Conservation (phyloP, 192 early-diverging fungal species). For the Backusella sp. region DNA sequence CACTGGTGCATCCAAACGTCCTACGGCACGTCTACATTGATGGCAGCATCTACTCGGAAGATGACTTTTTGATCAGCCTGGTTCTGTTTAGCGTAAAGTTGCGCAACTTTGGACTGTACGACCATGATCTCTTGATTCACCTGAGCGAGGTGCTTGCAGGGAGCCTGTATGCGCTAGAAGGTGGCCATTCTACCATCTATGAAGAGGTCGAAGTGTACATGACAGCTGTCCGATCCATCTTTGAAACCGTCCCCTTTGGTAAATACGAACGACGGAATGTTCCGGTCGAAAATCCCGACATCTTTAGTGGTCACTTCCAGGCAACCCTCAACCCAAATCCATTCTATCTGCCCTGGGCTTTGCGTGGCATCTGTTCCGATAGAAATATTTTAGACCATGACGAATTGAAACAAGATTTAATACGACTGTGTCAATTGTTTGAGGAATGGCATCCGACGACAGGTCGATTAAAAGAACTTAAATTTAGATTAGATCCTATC, state of each 20-base stretch:
- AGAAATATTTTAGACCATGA: slow-evolving; percentile 52
- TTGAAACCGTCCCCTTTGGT: slow-evolving; percentile 46
- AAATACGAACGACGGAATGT: background rate
- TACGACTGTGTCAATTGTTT: slow-evolving; percentile 63
- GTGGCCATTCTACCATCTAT: slow-evolving; percentile 93
- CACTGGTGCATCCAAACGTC: slow-evolving; percentile 72
- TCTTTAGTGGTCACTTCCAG: slow-evolving; percentile 40
- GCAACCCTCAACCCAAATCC: slow-evolving; percentile 76
- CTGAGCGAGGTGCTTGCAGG: slow-evolving; percentile 88
- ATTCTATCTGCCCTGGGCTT: slow-evolving; percentile 90
- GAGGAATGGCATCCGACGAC: slow-evolving; percentile 77
- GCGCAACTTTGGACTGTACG: slow-evolving; percentile 84
- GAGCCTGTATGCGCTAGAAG: slow-evolving; percentile 80
- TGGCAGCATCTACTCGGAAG: slow-evolving; percentile 77
- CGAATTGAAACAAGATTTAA: slow-evolving; percentile 61
- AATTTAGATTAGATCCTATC: slow-evolving; percentile 88
- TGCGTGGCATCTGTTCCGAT: slow-evolving; percentile 80
- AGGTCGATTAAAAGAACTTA: slow-evolving; percentile 74
- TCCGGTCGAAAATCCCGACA: too few relatives aligned
- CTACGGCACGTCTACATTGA: slow-evolving; percentile 92
- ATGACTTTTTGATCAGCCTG: slow-evolving; percentile 85
- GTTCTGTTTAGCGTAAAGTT: slow-evolving; percentile 85
- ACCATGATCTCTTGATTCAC: slow-evolving; percentile 85
- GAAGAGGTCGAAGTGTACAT: slow-evolving; percentile 86
- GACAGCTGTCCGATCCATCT: slow-evolving; percentile 50